A percentile compares a stretch with the other conserved stretches of the same genome.
Evolutionary conservation across 495 filamentous ascomycete genomes (phyloP).

Genomic region (Physcia stellaris): DNA sequence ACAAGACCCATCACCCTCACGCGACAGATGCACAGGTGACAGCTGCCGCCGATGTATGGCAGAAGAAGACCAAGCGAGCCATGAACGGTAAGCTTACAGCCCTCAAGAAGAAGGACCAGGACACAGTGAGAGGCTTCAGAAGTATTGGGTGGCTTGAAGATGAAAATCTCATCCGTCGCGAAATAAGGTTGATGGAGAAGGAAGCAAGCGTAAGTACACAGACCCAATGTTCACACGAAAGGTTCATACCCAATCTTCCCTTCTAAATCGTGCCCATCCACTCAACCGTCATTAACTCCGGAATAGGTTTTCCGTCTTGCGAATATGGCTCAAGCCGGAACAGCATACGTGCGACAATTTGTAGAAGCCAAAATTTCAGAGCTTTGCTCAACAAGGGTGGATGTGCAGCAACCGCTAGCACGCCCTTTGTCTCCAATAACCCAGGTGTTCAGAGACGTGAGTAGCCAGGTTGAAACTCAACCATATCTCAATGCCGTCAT

Average conservation of each 20-base stretch:
- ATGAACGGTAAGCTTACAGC: background rate
- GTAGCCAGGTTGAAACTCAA: too few relatives aligned
- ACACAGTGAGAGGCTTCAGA: background rate
- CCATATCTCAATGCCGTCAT: too few relatives aligned
- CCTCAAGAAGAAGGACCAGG: background rate
- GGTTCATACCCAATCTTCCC: background rate
- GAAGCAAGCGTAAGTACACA: background rate
- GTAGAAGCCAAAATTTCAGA: background rate
- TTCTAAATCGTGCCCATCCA: too few relatives aligned
- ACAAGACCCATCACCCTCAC: background rate
- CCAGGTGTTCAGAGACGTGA: too few relatives aligned
- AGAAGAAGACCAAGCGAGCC: background rate
- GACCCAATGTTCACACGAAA: background rate
- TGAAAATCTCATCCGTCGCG: background rate
- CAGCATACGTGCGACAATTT: background rate
- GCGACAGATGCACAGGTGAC: background rate
- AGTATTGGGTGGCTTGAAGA: conserved; percentile 1
- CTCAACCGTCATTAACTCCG: too few relatives aligned
- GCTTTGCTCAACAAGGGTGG: background rate
- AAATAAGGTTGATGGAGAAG: background rate
- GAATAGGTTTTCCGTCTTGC: background rate
- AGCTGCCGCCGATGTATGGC: background rate
- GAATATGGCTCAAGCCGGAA: background rate
- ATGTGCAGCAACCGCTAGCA: too few relatives aligned
- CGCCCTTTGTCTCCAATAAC: too few relatives aligned